These are phyloP conservation scores for Astrephomene gubernaculifera DNA, from an alignment of 139 green algal genomes.

Conservation along the genomic window DNA sequence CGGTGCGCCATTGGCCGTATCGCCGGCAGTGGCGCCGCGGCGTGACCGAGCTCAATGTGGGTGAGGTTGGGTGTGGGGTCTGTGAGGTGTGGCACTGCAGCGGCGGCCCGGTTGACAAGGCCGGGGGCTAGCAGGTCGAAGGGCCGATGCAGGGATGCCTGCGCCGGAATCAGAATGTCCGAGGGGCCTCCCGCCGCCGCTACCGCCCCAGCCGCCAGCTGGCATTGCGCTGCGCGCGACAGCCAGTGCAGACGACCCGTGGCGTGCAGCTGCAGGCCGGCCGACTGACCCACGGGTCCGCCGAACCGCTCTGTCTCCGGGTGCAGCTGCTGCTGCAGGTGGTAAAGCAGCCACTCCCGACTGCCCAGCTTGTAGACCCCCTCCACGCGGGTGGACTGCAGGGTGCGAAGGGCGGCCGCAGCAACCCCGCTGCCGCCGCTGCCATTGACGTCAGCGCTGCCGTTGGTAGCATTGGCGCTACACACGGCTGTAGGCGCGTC, in stretches of 20 bases:
- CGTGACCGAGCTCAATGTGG: background rate
- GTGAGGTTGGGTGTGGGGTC: too few species aligned
- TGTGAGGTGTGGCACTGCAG: background rate
- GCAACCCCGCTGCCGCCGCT: background rate
- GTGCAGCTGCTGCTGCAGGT: slow-evolving; percentile 16
- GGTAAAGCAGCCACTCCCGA: background rate
- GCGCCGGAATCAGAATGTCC: background rate
- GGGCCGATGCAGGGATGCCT: background rate
- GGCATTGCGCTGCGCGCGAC: background rate
- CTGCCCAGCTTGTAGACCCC: background rate
- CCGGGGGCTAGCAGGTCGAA: background rate
- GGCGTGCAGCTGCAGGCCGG: background rate
- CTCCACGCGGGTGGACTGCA: background rate
- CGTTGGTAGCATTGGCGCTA: too few species aligned
- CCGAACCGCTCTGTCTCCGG: slow-evolving; percentile 10
- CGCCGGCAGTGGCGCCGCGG: too few species aligned
- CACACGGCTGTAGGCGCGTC: too few species aligned
- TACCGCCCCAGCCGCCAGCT: background rate
- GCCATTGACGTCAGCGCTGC: background rate
- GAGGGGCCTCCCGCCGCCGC: background rate
- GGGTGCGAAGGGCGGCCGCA: background rate
- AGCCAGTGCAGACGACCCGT: background rate
- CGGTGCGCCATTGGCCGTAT: slow-evolving; percentile 1
- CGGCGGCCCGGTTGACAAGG: background rate
- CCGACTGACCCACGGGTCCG: background rate